phyloP scores from a whole-genome alignment of 306 rosid genomes.

The Spatholobus suberectus region DNA sequence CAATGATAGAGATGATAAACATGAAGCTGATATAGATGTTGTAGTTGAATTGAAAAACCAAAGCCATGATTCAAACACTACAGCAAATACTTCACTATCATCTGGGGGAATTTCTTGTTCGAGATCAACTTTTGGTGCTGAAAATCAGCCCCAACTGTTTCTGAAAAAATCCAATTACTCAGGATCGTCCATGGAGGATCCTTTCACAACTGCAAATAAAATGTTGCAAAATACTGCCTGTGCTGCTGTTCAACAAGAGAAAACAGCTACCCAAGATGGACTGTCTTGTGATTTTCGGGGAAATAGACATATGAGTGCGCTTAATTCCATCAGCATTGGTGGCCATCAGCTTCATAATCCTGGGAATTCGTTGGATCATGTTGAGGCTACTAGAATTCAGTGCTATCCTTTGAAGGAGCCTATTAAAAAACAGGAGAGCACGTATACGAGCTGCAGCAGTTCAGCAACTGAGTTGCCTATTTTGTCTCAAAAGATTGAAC shows the following conservation, averaged over 20 bases:
- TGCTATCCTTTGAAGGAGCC: constrained; percentile 51
- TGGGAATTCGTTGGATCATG: neutral
- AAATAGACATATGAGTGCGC: too few relatives aligned
- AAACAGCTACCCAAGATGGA: constrained; percentile 45
- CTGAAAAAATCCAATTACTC: constrained; percentile 45
- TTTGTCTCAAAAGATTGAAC: constrained; percentile 58
- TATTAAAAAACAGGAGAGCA: constrained; percentile 48
- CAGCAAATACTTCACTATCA: constrained; percentile 44
- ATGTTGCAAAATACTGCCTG: constrained; percentile 38
- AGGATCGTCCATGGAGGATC: constrained; percentile 43
- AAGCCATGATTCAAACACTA: constrained; percentile 50
- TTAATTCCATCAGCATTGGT: too few relatives aligned
- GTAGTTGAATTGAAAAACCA: constrained; percentile 38
- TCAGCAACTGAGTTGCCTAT: constrained; percentile 51
- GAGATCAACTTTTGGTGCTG: constrained; percentile 49
- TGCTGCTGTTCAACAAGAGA: constrained; percentile 40
- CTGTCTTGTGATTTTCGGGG: too few relatives aligned
- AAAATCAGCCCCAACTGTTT: constrained; percentile 36
- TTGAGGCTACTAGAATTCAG: constrained; percentile 50
- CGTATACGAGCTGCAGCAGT: constrained; percentile 49
- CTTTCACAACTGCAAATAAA: constrained; percentile 45
- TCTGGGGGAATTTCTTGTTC: constrained; percentile 51
- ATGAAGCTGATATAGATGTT: constrained; percentile 42
- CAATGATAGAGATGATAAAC: constrained; percentile 40
- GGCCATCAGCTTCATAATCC: too few relatives aligned